Conservation (phyloP, 176 grass and related monocot species). For the Aechmea fasciata region DNA sequence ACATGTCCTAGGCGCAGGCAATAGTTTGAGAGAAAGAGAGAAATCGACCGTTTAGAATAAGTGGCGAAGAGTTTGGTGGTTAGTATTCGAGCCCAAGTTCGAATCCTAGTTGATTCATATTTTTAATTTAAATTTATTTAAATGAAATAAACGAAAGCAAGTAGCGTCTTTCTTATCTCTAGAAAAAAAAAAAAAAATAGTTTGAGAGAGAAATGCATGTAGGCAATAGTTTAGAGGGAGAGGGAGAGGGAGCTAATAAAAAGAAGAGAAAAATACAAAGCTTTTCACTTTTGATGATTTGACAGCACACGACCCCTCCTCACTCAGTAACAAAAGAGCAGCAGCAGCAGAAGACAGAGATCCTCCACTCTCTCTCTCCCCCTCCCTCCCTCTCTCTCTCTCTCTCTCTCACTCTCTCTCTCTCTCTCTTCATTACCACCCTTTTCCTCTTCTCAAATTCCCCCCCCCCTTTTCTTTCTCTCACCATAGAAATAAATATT, state of each 20-base stretch:
- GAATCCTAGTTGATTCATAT: too few relatives aligned
- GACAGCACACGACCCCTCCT: conserved; percentile 5
- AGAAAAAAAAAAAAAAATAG: too few relatives aligned
- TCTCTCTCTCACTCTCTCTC: conserved; percentile 12
- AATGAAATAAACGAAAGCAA: too few relatives aligned
- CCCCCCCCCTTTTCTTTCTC: not conserved
- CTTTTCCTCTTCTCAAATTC: conserved; percentile 3
- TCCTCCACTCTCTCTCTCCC: conserved; percentile 2
- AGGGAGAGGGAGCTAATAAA: conserved; percentile 7
- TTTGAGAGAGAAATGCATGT: too few relatives aligned
- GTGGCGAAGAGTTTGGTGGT: too few relatives aligned
- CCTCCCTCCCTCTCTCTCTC: conserved; percentile 6
- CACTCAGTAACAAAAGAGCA: conserved; percentile 10
- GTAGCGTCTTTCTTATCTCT: too few relatives aligned
- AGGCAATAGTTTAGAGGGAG: not conserved
- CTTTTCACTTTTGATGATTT: conserved; percentile 14
- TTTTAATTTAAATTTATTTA: too few relatives aligned
- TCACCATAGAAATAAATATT: too few relatives aligned
- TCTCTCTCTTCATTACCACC: conserved; percentile 4
- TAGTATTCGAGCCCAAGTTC: too few relatives aligned
- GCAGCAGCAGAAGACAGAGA: conserved; percentile 5
- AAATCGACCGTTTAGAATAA: too few relatives aligned
- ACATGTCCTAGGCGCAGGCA: too few relatives aligned
- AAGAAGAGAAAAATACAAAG: conserved; percentile 6
- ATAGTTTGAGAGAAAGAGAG: too few relatives aligned